These are phyloP conservation scores for Vitis hybrid DNA, from an alignment of 177 flowering plant species.

Conservation along the genomic window DNA sequence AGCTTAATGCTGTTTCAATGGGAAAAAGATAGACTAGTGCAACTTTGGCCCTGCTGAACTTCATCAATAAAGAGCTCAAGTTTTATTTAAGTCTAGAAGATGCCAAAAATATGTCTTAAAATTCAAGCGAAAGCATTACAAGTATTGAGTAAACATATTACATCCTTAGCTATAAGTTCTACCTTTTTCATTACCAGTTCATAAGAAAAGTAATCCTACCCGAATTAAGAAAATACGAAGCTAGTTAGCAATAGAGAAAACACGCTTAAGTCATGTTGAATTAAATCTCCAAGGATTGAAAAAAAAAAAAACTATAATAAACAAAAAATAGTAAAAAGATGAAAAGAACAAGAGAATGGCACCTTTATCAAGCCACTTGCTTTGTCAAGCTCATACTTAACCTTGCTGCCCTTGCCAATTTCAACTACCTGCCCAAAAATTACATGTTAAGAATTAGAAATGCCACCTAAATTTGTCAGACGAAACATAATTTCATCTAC, in stretches of 20 bases:
- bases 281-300: background rate
- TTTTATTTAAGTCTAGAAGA: too few species aligned
- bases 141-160: too few species aligned
- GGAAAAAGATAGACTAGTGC: too few species aligned
- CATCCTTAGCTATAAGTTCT: too few species aligned
- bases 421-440: conserved; percentile 64
- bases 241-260: background rate
- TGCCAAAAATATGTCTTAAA: too few species aligned
- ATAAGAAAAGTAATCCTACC: too few species aligned
- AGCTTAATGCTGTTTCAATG: too few species aligned
- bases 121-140: too few species aligned
- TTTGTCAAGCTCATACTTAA: conserved; percentile 91
- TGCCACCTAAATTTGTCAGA: background rate
- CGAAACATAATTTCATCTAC: background rate
- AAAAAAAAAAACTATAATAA: too few species aligned
- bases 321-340: background rate
- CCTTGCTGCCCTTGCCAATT: conserved; percentile 85
- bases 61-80: too few species aligned
- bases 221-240: background rate
- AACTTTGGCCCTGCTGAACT: too few species aligned
- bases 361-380: conserved; percentile 74
- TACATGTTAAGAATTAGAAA: background rate
- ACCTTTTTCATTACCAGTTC: too few species aligned
- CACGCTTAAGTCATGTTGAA: background rate
- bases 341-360: conserved; percentile 11